These are phyloP conservation scores for Larix sibirica DNA, from an alignment of 83 land plant genomes.

Conservation along the genomic window DNA sequence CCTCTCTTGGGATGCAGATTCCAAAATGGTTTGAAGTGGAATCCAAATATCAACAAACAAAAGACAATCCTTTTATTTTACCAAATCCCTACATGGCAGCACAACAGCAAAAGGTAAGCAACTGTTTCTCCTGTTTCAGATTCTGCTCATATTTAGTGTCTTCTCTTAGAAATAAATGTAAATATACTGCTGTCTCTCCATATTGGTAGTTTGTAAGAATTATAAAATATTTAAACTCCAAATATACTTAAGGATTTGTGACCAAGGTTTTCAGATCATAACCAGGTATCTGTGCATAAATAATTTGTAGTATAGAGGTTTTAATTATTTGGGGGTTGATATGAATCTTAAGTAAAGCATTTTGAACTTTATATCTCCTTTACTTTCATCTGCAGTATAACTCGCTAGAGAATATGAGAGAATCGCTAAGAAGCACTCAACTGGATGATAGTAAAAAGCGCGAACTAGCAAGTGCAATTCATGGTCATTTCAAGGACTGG, in stretches of 20 bases:
- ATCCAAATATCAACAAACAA: conserved; percentile 53
- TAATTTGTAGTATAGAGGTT: background rate
- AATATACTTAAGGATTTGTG: conserved; percentile 6
- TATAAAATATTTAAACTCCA: background rate
- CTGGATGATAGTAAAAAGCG: conserved; percentile 82
- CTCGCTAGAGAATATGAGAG: conserved; percentile 60
- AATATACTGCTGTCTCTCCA: background rate
- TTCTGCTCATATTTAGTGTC: background rate
- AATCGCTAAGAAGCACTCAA: conserved; percentile 64
- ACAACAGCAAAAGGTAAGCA: conserved; percentile 78
- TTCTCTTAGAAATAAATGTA: background rate
- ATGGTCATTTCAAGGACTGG: conserved; percentile 95
- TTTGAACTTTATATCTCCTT: background rate
- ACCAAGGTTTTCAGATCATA: background rate
- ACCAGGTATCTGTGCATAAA: background rate
- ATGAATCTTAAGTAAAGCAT: background rate
- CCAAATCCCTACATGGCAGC: conserved; percentile 83
- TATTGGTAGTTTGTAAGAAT: background rate
- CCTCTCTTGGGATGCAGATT: conserved; percentile 49
- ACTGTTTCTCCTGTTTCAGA: background rate
- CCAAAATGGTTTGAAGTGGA: conserved; percentile 80
- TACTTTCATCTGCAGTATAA: conserved; percentile 43
- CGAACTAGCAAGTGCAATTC: conserved; percentile 83
- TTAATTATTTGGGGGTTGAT: background rate
- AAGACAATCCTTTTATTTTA: conserved; percentile 84